Evolutionary conservation across 75 land plant species (phyloP), one percentile per base, ranked within the genome.

Genomic region (Pinus tabuliformis): DNA sequence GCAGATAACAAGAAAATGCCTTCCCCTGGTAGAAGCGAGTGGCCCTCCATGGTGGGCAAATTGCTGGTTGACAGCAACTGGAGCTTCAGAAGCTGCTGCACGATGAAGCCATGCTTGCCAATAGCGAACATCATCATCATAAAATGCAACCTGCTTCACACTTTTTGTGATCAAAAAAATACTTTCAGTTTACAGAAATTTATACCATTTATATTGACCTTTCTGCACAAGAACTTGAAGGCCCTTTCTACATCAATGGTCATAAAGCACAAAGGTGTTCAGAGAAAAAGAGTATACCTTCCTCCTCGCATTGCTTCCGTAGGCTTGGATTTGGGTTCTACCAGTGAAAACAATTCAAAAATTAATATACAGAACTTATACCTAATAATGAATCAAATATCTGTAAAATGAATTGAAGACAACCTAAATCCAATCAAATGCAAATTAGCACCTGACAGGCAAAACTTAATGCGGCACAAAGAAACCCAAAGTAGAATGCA

Each of bases 1-100:
- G 75, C 99, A 97, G 37, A 97, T 93, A 52, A 97, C 99, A 72
- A 97, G 89, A 76, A 97, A 97, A 92, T 94, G 99, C 56, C 99
- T 88, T 75, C 99, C 99, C 80, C 91, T 91, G 26, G 93, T 89
- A 20, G 96, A 78, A 61, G 91, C 84, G 58, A 85, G 88, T 60
- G 87, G 91, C 24, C 90, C 81, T 60, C 80, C 83, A 81, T 83
- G 78, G 56, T 90, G 79, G 62, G 98, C 77, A 26, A 86, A 87
- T 45, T 89, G 87, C 78, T 95, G 88, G 70, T 78, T 85, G 54
- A 84, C 87, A 63, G 94, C 92, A 57, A 89, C 62, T 21, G 96
- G 92, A 79, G 86, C 91, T 71, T 94, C 99, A 58, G 93, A 95
- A 80, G 98, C 98, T 75, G 99, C 97, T 78, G 88, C 77, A 1